Evolutionary conservation across 257 asterid species (phyloP), one percentile per base, ranked within the genome.

Genomic region (Solanum chiquidenum): DNA sequence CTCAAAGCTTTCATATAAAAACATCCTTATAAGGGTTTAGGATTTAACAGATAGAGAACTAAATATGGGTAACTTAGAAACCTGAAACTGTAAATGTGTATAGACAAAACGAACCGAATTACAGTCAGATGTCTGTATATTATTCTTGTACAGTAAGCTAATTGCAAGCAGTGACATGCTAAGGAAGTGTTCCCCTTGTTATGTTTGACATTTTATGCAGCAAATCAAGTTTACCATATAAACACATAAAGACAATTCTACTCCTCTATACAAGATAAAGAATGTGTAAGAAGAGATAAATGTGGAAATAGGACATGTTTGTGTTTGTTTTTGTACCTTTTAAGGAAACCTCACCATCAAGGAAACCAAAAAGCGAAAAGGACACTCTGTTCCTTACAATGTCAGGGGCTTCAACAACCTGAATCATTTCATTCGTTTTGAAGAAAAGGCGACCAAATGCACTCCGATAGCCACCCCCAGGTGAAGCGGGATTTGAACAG

Each of bases 381-480:
- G 95, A 80, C 2, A 95, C 98, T 86, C 86, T 91, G 87, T 96
- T 95, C 88, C 88, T 92, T 64, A 95, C 93, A 23, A 87, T 79
- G 89, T 97, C 95, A 9, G 98, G 98, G 87, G 98, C 95, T 93
- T 95, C 98, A 89, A 96, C 94, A 21, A 75, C 95, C 93, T 97
- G 98, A 90, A 94, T 87, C 98, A 95, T 97, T 91, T 97, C 98
- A 33, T 93, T 92, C 5, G 98, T 92, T 87, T 94, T 95, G 94
- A 95, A 95, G 79, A 95, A 90, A 42, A 95, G 92, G 29, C 98
- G 93, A 4, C 99, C 98, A 10, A 95, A 21, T 33, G 98, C 94
- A 88, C 98, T 95, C 87, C 98, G 88, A 89, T 89, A 97, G 83
- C 96, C 97, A 29, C 98, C 98, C 31, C 98, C 98, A 23, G 99